Base-by-base conservation (phyloP, 1,284 basidiomycete genomes). In the Cutaneotrichosporon cavernicola region DNA sequence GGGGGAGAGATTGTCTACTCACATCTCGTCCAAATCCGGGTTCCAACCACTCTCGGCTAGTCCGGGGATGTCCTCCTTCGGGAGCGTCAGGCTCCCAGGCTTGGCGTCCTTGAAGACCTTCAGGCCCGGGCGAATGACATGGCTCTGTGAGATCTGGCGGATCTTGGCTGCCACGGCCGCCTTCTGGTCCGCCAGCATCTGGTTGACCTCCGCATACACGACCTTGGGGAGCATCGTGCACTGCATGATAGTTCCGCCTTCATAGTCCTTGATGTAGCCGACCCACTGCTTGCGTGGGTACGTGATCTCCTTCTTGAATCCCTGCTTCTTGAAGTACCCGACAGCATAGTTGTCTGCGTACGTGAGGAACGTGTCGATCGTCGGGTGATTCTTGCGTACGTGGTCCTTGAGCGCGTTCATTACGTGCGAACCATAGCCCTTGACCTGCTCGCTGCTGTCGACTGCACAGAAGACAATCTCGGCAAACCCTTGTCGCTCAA, bases 391-490 rank as follows among this genome's bases (percentile, higher is more conserved):
- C 68, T 87, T 85, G 66, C 87, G 87, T 72, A 98, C 90, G 79
- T 98, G 91, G 65, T 91, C 89, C 81, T 99, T 99, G 83, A 97
- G 91, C 77, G 98, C 91, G 79, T 99, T 97, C 97, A 99, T 99
- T 56, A 99, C 84, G 85, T 98, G 95, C 22, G 91, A 92, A 49
- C 97, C 97, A 75, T 99, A 99, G 10, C 97, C 97, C 85, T 97
- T 97, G 79, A 97, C 92, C 84, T 99, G 97, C 79, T 97, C 95
- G 6, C 91, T 92, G 57, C 91, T 93, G 31, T 93, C 91, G 26
- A 97, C 97, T 0, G 97, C 97, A 78, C 98, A 99, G 81, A 99
- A 99, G 4, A 98, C 96, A 72, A 99, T 99, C 80, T 99, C 97
- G 31, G 95, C 94, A 77, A 99, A 99, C 14, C 90, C 89, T 65